These are phyloP conservation scores for Termitomyces sp. DNA, from an alignment of 768 basidiomycete genomes.

Conservation along the genomic window DNA sequence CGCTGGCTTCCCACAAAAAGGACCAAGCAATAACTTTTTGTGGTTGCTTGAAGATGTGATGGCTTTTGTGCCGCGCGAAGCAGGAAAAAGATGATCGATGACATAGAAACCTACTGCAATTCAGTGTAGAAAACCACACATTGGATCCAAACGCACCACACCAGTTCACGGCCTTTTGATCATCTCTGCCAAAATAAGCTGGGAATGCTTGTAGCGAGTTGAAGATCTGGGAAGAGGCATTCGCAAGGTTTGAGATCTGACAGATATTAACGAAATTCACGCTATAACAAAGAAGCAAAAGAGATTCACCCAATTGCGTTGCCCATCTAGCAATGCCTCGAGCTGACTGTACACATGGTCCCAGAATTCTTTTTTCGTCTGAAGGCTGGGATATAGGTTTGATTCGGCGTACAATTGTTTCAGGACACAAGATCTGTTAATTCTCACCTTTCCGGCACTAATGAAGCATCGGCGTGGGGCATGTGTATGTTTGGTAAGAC, in stretches of 20 bases:
- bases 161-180: slow-evolving; percentile 83
- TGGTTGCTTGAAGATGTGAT: slow-evolving; percentile 13
- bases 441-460: slow-evolving; percentile 54
- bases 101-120: slow-evolving; percentile 80
- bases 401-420: neutral
- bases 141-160: slow-evolving; percentile 58
- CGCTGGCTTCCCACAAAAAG: slow-evolving; percentile 90
- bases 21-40: slow-evolving; percentile 61
- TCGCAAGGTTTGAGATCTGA: slow-evolving; percentile 85
- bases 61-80: slow-evolving; percentile 24
- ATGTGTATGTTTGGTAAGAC: slow-evolving; percentile 33
- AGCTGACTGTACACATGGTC: slow-evolving; percentile 66
- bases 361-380: slow-evolving; percentile 80
- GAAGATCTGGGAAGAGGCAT: slow-evolving; percentile 79
- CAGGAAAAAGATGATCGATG: slow-evolving; percentile 58
- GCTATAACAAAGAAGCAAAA: too few species aligned
- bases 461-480: slow-evolving; percentile 81
- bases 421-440: neutral
- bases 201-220: slow-evolving; percentile 69
- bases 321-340: slow-evolving; percentile 53
- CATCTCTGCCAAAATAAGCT: slow-evolving; percentile 55
- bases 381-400: slow-evolving; percentile 36
- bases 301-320: slow-evolving; percentile 71
- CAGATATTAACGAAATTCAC: neutral
- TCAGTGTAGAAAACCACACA: neutral